Conservation (phyloP, 129 eudicot species). For the Flaveria linearis region DNA sequence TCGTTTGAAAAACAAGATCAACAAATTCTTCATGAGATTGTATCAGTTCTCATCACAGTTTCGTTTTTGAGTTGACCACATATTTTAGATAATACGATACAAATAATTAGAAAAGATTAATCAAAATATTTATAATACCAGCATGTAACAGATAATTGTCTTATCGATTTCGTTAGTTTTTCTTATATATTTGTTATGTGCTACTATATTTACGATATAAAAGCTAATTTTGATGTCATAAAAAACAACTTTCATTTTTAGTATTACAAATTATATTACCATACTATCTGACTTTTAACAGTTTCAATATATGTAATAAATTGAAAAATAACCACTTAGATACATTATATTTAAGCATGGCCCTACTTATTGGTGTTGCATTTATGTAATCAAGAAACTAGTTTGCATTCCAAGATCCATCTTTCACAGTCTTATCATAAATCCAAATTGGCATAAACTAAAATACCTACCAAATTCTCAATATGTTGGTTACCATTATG, state of each 20-base stretch:
- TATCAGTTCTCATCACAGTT: no score
- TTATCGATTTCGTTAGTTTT: no score
- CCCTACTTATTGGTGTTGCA: background rate
- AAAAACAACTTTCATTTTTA: background rate
- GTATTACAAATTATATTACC: background rate
- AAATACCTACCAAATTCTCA: background rate
- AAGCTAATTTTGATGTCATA: background rate
- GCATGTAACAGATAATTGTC: no score
- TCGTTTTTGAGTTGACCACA: no score
- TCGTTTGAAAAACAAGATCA: no score
- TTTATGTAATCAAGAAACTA: background rate
- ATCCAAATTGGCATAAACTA: background rate
- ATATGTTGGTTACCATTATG: background rate
- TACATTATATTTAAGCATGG: no score
- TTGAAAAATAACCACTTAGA: background rate
- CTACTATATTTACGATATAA: background rate
- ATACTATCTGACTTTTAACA: background rate
- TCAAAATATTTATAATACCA: no score
- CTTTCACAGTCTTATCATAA: background rate
- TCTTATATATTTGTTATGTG: background rate
- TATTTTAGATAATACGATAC: no score
- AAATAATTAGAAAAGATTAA: no score
- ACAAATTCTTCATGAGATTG: no score
- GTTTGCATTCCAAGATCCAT: background rate
- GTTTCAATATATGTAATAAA: background rate